Evolutionary conservation across 139 green algal genomes (phyloP).

Genomic region (Limnomonas spitsbergensis): DNA sequence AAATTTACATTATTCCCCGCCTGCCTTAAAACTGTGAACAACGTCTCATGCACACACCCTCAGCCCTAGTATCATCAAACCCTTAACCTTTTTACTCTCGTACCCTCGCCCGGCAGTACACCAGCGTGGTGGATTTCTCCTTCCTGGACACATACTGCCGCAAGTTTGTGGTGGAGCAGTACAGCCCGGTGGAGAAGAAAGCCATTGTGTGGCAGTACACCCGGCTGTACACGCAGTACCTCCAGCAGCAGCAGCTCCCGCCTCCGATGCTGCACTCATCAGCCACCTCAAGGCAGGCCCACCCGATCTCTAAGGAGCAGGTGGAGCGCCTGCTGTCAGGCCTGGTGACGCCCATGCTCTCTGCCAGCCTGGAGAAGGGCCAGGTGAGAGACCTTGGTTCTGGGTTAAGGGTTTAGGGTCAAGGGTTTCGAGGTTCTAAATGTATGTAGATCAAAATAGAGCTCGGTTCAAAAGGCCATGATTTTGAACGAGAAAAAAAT

Average conservation of each 20-base stretch:
- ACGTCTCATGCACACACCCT: too few relatives aligned
- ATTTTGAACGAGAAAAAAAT: too few relatives aligned
- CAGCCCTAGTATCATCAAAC: too few relatives aligned
- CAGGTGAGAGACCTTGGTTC: constrained; percentile 34
- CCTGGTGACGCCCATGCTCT: constrained; percentile 81
- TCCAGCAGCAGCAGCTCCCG: constrained; percentile 9
- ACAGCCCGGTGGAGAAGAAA: constrained; percentile 49
- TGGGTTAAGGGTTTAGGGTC: too few relatives aligned
- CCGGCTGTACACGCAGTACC: not conserved
- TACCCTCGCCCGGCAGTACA: too few relatives aligned
- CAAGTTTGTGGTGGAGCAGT: constrained; percentile 53
- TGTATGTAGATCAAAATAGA: too few relatives aligned
- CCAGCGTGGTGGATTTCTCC: constrained; percentile 69
- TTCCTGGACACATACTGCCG: constrained; percentile 75
- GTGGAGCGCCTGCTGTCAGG: constrained; percentile 31
- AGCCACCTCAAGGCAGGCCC: not conserved
- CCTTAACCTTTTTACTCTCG: too few relatives aligned
- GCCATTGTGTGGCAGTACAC: constrained; percentile 23
- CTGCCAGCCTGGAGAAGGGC: constrained; percentile 46
- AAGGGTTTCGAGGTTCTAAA: too few relatives aligned
- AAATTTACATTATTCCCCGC: too few relatives aligned
- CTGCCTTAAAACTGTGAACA: too few relatives aligned
- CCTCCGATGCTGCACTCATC: not conserved
- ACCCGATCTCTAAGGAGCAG: not conserved
- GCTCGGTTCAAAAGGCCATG: too few relatives aligned